Base-by-base conservation (phyloP, 495 filamentous ascomycete genomes). In the Endocarpon pusillum region DNA sequence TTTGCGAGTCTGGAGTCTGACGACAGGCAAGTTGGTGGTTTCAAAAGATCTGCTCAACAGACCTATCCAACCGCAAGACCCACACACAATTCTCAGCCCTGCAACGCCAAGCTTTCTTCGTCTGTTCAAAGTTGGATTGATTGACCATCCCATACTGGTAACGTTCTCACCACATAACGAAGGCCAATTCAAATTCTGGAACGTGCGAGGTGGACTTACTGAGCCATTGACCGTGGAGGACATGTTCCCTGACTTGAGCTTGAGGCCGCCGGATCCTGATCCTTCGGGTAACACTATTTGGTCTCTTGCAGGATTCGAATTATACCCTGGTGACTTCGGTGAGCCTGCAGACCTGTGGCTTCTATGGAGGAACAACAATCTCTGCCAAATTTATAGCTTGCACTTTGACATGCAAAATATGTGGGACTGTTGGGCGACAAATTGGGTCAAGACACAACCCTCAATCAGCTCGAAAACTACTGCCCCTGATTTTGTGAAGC, bases 101-200 rank as follows among this genome's bases (percentile, higher is more conserved):
- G 71, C 43, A 48, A 81, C 64, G 53, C 63, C 54, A 54, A 78
- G 61, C 40, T 61, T 96, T 19, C 66, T 94, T 27, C 69, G 72
- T 34, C 67, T 94, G 10, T 62, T 86, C 34, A 67, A 80, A 38
- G 67, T 84, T 15, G 71, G 81, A 16, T n/a, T 17, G 12, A 17
- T n/a, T 4, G 12, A 14, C 28, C 19, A 31, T 14, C 19, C 28
- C 19, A n/a, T n/a, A n/a, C 12, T 31, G 4, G 28, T 31, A 5
- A 87, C 83, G 9, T 94, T 82, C 51, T 93, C 85, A 21, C 84
- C 89, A 6, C 62, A 84, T 45, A 73, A 81, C 38, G 62, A 84
- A 48, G 81, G 83, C 17, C 74, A 84, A 42, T 94, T 99, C 68
- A 96, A 94, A 54, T 86, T 99, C 54, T 99, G 86, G 83, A 74